Percentiles rank a stretch among this genome's conserved stretches.
Conservation (phyloP, 331 rosid genomes). For the Quercus tomentella region DNA sequence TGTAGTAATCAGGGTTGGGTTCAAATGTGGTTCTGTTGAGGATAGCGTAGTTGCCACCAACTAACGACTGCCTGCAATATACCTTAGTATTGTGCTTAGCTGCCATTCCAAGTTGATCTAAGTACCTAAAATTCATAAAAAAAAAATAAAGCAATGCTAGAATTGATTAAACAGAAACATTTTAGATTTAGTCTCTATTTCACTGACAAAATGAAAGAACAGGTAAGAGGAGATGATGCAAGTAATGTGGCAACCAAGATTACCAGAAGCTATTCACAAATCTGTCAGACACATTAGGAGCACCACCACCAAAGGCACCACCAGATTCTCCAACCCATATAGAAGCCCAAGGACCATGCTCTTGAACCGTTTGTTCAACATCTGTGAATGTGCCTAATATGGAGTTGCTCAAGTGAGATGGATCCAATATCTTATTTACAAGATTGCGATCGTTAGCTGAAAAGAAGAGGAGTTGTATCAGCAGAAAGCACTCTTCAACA, state of each 20-base stretch:
- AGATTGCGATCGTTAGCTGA: slow-evolving; percentile 50
- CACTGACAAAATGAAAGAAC: background rate
- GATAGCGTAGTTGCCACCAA: slow-evolving; percentile 73
- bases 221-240: background rate
- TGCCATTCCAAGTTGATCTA: slow-evolving; percentile 75
- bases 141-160: background rate
- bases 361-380: slow-evolving; percentile 7
- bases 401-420: slow-evolving; percentile 34
- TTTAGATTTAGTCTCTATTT: background rate
- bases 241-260: background rate
- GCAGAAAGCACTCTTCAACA: background rate
- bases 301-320: slow-evolving; percentile 80
- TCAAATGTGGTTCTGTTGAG: slow-evolving; percentile 61
- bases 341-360: slow-evolving; percentile 35
- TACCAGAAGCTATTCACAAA: slow-evolving; percentile 71
- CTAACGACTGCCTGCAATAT: slow-evolving; percentile 59
- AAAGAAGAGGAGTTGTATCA: background rate
- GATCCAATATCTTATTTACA: slow-evolving; percentile 44
- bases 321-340: slow-evolving; percentile 83
- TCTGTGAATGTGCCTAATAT: slow-evolving; percentile 41
- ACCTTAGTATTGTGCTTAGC: slow-evolving; percentile 47
- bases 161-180: background rate
- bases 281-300: slow-evolving; percentile 52
- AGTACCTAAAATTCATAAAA: slow-evolving; percentile 36
- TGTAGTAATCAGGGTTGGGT: slow-evolving; percentile 74